Evolutionary conservation across 2,329 filamentous ascomycete species (phyloP), one percentile per base, ranked within the genome.

Genomic region (Ilyonectria robusta): DNA sequence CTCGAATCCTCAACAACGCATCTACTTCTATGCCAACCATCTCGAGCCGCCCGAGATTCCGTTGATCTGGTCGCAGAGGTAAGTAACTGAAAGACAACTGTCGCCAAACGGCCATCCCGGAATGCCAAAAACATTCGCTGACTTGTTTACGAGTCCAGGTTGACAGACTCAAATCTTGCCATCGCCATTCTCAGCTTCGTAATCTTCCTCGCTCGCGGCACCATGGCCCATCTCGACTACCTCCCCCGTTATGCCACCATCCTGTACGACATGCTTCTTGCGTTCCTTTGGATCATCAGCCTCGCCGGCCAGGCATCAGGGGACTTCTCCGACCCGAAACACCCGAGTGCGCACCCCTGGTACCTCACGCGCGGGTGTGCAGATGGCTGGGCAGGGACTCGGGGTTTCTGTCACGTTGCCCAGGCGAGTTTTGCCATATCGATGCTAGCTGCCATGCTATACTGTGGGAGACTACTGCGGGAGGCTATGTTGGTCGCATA

Each of bases 1-100:
- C 65, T 79, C 76, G 40, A 75, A 77, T 40, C 78, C 76, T 4
- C 74, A 74, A 3, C 33, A 71, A 42, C 65, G 76, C 46, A 76
- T 77, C 6, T 79, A 77, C 62, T 78, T 68, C 55, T 78, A 77
- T 19, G 76, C 78, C 31, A 78, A 79, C 69, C 68, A 76, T 29
- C 66, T 68, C n/a, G 75, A 78, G 42, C 73, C 70, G 17, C 76
- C 78, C 6, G 69, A 73, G 46, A 69, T 78, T 2, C 74, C 77
- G 3, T 42, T 72, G 10, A 70, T 78, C 19, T 78, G 78, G 75
- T 71, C 70, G 2, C 69, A 77, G 48, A 74, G 68, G 78, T 78
- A 64, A 13, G 66, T 4, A 13, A 9, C 11, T 5, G 33, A 11
- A 6, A 23, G 21, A 46, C 35, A 23, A 2, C 15, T n/a, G 17